These are phyloP conservation scores for Geum urbanum DNA, from an alignment of 306 rosid species.

Conservation along the genomic window DNA sequence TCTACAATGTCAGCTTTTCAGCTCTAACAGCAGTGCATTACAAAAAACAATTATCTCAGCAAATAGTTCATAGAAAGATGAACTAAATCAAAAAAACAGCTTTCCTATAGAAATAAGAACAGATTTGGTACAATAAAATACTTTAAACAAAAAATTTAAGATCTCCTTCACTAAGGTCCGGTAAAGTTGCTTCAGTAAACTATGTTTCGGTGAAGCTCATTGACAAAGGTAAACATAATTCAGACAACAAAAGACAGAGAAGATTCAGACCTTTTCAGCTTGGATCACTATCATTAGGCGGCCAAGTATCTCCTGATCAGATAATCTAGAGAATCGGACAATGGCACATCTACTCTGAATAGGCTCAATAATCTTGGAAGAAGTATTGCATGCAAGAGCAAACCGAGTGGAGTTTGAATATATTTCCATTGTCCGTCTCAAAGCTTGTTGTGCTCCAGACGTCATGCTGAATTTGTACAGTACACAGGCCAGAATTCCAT, in stretches of 20 bases:
- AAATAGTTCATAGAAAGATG: background rate
- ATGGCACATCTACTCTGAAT: slow-evolving; percentile 98
- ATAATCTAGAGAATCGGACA: slow-evolving; percentile 76
- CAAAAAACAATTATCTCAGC: background rate
- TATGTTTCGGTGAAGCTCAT: background rate
- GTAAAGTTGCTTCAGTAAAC: background rate
- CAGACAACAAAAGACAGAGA: background rate
- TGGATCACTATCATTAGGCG: slow-evolving; percentile 85
- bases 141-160: background rate
- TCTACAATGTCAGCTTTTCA: background rate
- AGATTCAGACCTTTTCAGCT: slow-evolving; percentile 67
- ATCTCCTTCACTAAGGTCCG: slow-evolving; percentile 1
- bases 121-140: too few species aligned
- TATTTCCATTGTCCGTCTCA: slow-evolving; percentile 95
- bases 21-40: background rate
- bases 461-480: slow-evolving; percentile 61
- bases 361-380: slow-evolving; percentile 89
- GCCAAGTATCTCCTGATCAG: slow-evolving; percentile 86
- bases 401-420: slow-evolving; percentile 91
- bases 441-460: slow-evolving; percentile 94
- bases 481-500: background rate
- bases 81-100: too few species aligned
- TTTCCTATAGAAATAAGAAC: background rate
- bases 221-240: background rate
- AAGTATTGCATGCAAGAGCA: slow-evolving; percentile 92